phyloP scores from a whole-genome alignment of 2,329 filamentous ascomycete genomes.

The Trichophyton equinum region DNA sequence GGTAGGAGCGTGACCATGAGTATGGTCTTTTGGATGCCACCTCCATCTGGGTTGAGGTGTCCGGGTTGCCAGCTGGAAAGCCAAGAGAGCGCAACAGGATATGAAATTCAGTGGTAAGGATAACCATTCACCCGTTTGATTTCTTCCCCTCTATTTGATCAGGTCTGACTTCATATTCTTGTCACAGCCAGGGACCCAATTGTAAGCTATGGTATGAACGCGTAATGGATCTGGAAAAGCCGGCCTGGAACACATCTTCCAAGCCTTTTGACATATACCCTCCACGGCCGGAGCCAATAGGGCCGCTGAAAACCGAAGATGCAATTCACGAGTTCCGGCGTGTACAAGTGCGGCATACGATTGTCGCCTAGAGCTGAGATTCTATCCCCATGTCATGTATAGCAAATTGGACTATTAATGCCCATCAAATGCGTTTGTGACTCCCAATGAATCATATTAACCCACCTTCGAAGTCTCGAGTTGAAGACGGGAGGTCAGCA shows the following conservation, averaged over 20 bases:
- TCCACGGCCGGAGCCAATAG: not conserved
- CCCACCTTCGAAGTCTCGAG: not conserved
- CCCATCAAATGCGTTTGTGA: not conserved
- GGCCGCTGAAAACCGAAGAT: not conserved
- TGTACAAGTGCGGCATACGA: conserved; percentile 4
- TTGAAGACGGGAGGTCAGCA: not conserved
- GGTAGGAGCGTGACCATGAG: conserved; percentile 10
- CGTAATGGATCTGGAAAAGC: not conserved
- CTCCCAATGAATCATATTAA: not conserved
- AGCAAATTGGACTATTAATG: not conserved
- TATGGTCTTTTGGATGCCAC: conserved; percentile 8
- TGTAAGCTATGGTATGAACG: conserved; percentile 1
- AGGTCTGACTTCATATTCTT: too few species aligned
- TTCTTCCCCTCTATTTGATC: too few species aligned
- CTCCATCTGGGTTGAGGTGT: not conserved
- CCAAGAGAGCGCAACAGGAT: not conserved
- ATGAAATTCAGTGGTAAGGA: conserved; percentile 2
- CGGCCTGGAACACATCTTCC: not conserved
- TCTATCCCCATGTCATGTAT: not conserved
- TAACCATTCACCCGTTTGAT: not conserved
- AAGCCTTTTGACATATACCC: not conserved
- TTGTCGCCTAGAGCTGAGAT: not conserved
- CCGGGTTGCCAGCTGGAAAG: conserved; percentile 5
- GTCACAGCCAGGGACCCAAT: not conserved
- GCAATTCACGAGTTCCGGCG: not conserved